Conservation (phyloP, 441 rosid genomes). For the Bocquillonia castaneifolia region DNA sequence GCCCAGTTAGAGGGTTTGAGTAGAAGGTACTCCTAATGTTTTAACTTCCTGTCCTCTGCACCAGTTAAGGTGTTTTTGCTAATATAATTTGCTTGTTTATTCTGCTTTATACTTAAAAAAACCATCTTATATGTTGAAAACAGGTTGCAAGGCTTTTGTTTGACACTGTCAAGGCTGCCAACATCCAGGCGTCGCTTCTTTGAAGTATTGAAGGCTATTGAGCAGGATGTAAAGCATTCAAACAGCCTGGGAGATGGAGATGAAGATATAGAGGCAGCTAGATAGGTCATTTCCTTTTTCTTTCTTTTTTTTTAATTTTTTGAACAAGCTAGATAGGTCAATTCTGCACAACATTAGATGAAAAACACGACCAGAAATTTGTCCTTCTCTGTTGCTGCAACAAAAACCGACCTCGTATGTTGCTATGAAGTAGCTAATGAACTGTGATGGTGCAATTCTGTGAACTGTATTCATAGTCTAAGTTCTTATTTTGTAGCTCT, state of each 20-base stretch:
- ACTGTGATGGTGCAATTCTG: background rate
- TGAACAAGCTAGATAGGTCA: too few relatives aligned
- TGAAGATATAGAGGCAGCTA: conserved; percentile 19
- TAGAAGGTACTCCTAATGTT: conserved; percentile 20
- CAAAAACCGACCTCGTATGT: background rate
- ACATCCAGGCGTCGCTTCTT: conserved; percentile 28
- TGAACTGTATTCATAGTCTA: background rate
- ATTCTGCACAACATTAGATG: too few relatives aligned
- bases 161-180: conserved; percentile 30
- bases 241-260: background rate
- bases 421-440: background rate
- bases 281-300: conserved; percentile 5
- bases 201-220: conserved; percentile 25
- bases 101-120: background rate
- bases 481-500: background rate
- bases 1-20: conserved; percentile 30
- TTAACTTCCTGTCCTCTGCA: background rate
- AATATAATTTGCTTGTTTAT: background rate
- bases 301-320: too few relatives aligned
- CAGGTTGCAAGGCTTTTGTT: conserved; percentile 28
- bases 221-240: conserved; percentile 7
- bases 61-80: background rate
- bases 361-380: too few relatives aligned
- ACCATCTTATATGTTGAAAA: background rate
- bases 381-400: too few relatives aligned